A percentile compares a stretch with the other conserved stretches of the same genome.
phyloP scores from a whole-genome alignment of 306 rosid genomes.

The Trifolium subterraneum region DNA sequence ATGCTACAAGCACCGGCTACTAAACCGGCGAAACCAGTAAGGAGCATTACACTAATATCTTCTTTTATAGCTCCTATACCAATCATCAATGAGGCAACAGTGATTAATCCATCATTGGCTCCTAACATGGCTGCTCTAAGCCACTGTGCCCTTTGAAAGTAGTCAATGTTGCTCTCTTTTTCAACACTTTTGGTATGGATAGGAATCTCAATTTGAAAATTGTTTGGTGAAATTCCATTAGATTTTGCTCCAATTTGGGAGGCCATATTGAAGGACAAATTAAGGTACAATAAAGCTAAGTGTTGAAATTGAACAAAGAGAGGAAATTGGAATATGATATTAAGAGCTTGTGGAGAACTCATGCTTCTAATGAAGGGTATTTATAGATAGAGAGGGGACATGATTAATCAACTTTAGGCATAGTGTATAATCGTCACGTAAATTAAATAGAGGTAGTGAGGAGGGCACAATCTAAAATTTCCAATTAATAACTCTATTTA shows the following conservation, averaged over 20 bases:
- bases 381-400: slow-evolving; percentile 50
- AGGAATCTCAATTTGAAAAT: slow-evolving; percentile 54
- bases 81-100: slow-evolving; percentile 73
- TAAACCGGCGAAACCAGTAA: slow-evolving; percentile 75
- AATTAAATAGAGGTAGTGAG: slow-evolving; percentile 31
- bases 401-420: neutral
- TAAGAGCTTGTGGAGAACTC: slow-evolving; percentile 59
- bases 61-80: slow-evolving; percentile 70
- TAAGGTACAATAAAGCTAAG: neutral
- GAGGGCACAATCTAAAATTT: slow-evolving; percentile 42
- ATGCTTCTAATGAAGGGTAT: slow-evolving; percentile 41
- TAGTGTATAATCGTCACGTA: neutral
- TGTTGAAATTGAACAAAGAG: neutral
- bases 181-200: slow-evolving; percentile 19
- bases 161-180: slow-evolving; percentile 42
- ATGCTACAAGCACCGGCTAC: slow-evolving; percentile 81
- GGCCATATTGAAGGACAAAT: slow-evolving; percentile 52
- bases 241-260: slow-evolving; percentile 25
- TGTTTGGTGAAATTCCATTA: slow-evolving; percentile 42
- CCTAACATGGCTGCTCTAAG: slow-evolving; percentile 74
- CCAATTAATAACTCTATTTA: too few species aligned
- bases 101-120: slow-evolving; percentile 73
- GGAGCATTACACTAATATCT: slow-evolving; percentile 60
- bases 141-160: slow-evolving; percentile 69
- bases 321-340: slow-evolving; percentile 31